These are phyloP conservation scores for Talaromyces sp. DNA, from an alignment of 2,329 filamentous ascomycete species.

Conservation along the genomic window DNA sequence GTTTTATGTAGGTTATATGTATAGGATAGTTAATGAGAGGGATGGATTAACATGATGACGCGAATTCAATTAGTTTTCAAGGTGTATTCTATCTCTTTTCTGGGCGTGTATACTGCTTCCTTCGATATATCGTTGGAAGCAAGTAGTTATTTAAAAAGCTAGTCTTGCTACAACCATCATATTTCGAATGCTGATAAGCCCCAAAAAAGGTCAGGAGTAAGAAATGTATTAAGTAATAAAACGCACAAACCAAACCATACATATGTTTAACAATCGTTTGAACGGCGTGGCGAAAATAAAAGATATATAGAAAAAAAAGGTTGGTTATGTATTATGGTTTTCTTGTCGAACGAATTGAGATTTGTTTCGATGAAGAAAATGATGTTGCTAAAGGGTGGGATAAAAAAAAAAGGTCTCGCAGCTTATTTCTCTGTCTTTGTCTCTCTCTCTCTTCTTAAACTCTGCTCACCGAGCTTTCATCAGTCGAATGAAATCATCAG, in stretches of 20 bases:
- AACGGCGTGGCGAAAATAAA: background rate
- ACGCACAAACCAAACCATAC: background rate
- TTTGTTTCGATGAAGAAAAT: background rate
- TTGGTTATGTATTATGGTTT: background rate
- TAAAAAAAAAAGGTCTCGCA: background rate
- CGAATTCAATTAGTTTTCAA: no score
- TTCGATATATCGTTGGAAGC: no score
- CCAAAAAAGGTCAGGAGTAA: background rate
- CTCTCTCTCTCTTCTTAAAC: background rate
- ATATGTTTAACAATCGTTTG: background rate
- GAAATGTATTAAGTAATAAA: background rate
- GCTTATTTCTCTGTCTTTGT: background rate
- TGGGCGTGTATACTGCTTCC: no score
- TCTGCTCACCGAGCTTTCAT: background rate
- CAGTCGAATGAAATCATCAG: background rate
- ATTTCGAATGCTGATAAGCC: no score
- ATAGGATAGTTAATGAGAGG: no score
- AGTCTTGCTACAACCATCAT: no score
- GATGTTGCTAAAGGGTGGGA: background rate
- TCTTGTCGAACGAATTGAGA: background rate
- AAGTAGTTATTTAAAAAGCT: no score
- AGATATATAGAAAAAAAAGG: background rate
- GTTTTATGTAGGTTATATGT: no score
- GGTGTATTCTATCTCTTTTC: no score
- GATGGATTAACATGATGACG: no score